phyloP scores from a whole-genome alignment of 129 eudicot species.

The Rutidosis leptorrhynchoides region DNA sequence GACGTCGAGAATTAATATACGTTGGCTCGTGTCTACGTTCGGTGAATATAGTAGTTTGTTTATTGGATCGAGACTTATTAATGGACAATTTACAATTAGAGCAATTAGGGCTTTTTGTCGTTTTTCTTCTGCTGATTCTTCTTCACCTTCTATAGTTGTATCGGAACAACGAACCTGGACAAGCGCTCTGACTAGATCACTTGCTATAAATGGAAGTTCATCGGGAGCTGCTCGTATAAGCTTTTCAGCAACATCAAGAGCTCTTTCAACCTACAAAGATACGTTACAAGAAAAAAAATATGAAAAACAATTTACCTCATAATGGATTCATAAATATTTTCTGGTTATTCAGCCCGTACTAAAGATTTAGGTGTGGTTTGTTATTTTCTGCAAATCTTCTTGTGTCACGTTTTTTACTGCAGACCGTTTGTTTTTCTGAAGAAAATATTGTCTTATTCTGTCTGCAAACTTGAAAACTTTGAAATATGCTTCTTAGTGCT shows the following conservation, averaged over 20 bases:
- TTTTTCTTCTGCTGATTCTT: constrained; percentile 88
- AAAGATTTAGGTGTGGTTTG: too few relatives aligned
- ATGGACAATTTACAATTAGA: constrained; percentile 60
- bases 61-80: constrained; percentile 60
- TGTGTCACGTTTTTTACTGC: too few relatives aligned
- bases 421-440: too few relatives aligned
- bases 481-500: too few relatives aligned
- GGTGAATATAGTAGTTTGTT: constrained; percentile 79
- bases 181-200: constrained; percentile 70
- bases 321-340: not conserved
- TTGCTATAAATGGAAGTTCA: constrained; percentile 69
- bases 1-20: constrained; percentile 79
- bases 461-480: too few relatives aligned
- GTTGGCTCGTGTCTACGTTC: constrained; percentile 79
- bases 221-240: constrained; percentile 91
- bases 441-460: too few relatives aligned
- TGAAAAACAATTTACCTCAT: not conserved
- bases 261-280: constrained; percentile 78
- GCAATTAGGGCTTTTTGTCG: constrained; percentile 78
- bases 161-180: constrained; percentile 88
- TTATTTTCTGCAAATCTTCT: too few relatives aligned
- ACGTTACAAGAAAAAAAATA: not conserved
- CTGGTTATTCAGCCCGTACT: not conserved
- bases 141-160: constrained; percentile 72
- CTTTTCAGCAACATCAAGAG: constrained; percentile 84